A percentile compares a stretch with the other conserved stretches of the same genome.
These are phyloP conservation scores for Cylindricascospora bacillispora DNA, from an alignment of 1,139 yeast species.

Conservation along the genomic window DNA sequence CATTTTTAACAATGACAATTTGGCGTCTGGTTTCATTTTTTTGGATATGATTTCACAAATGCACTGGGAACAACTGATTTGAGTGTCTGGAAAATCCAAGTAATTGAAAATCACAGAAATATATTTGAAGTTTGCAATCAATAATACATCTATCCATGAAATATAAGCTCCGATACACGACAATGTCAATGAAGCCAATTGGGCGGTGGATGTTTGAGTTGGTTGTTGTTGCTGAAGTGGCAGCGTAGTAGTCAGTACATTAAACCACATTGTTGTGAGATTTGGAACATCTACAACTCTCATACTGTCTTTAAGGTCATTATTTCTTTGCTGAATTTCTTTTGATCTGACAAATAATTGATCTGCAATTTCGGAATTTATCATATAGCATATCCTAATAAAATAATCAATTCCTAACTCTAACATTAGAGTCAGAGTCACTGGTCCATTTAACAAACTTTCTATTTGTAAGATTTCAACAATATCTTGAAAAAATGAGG, in stretches of 20 bases:
- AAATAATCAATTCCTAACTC: conserved; percentile 59
- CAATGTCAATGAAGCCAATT: conserved; percentile 18
- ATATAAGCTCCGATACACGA: conserved; percentile 66
- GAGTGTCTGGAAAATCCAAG: conserved; percentile 37
- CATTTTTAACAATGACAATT: conserved; percentile 60
- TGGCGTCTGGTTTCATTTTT: conserved; percentile 84
- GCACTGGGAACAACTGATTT: conserved; percentile 57
- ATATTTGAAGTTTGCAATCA: conserved; percentile 59
- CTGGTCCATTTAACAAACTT: neutral
- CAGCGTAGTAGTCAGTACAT: conserved; percentile 31
- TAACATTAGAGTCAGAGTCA: conserved; percentile 10
- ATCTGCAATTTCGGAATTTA: conserved; percentile 91
- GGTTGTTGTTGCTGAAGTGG: conserved; percentile 9
- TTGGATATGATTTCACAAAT: conserved; percentile 73
- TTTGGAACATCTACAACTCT: conserved; percentile 61
- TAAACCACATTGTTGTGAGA: conserved; percentile 60
- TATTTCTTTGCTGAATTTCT: conserved; percentile 51
- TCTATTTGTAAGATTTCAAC: conserved; percentile 27
- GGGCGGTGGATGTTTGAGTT: conserved; percentile 5
- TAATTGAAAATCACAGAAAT: conserved; percentile 51
- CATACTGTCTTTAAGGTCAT: conserved; percentile 64
- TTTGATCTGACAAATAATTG: conserved; percentile 64
- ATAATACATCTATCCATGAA: conserved; percentile 86
- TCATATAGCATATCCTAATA: conserved; percentile 54
- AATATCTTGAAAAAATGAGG: conserved; percentile 56